Conservation (phyloP, 208 protist species). For the Balamuthia mandrillaris region DNA sequence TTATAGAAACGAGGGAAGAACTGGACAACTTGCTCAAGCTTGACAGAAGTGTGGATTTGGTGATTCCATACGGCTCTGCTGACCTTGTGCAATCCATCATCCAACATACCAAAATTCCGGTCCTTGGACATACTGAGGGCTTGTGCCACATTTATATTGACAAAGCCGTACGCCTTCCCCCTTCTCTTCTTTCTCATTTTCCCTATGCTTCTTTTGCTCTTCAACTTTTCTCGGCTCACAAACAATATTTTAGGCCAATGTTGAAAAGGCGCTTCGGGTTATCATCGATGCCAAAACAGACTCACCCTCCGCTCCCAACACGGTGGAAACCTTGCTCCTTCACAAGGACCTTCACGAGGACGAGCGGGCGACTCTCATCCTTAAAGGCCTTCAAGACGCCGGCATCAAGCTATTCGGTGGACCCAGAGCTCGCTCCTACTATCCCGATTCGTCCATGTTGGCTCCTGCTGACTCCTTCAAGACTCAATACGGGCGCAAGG, state of each 20-base stretch:
- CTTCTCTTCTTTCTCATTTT: too few relatives aligned
- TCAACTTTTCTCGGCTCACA: too few relatives aligned
- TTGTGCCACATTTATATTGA: conserved; percentile 90
- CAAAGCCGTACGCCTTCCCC: too few relatives aligned
- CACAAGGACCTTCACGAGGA: conserved; percentile 60
- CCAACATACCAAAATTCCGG: conserved; percentile 80
- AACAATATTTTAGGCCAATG: too few relatives aligned
- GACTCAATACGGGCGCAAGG: conserved; percentile 6
- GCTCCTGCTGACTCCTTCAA: background rate
- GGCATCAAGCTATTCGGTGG: conserved; percentile 71
- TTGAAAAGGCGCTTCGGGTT: conserved; percentile 67
- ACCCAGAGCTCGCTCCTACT: conserved; percentile 46
- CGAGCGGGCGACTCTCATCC: conserved; percentile 52
- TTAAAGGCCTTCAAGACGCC: conserved; percentile 55
- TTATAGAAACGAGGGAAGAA: conserved; percentile 67
- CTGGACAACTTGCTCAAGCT: conserved; percentile 66
- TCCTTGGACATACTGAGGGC: conserved; percentile 89
- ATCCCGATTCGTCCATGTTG: conserved; percentile 14
- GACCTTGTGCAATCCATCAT: conserved; percentile 83
- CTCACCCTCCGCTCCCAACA: conserved; percentile 90
- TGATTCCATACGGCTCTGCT: conserved; percentile 85
- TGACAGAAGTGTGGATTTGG: conserved; percentile 83
- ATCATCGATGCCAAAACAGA: conserved; percentile 84
- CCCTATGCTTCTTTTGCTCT: too few relatives aligned
- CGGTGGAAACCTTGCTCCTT: conserved; percentile 86